These are phyloP conservation scores for Rhizoclosmatium sp. DNA, from an alignment of 192 early-diverging fungal genomes.

Conservation along the genomic window DNA sequence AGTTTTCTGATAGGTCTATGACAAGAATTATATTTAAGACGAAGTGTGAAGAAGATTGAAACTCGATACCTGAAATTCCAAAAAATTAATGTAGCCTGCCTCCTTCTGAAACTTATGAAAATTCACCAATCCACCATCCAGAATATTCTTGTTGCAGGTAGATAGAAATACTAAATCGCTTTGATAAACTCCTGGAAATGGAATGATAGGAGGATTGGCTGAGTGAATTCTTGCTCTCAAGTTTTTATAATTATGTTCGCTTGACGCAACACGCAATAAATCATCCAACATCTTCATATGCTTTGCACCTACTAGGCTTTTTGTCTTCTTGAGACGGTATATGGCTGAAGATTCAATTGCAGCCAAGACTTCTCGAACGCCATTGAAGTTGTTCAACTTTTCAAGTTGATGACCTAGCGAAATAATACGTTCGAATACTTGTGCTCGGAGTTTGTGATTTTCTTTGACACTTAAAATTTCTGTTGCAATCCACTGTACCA, in stretches of 20 bases:
- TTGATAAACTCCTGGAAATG: constrained; percentile 68
- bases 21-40: not conserved
- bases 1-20: constrained; percentile 57
- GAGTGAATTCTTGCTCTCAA: constrained; percentile 58
- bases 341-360: constrained; percentile 61
- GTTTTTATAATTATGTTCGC: constrained; percentile 65
- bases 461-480: constrained; percentile 62
- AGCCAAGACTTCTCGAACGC: constrained; percentile 64
- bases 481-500: constrained; percentile 61
- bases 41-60: not conserved
- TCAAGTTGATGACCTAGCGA: constrained; percentile 52
- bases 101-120: constrained; percentile 66
- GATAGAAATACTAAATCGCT: constrained; percentile 67
- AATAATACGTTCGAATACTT: constrained; percentile 55
- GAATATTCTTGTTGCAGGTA: constrained; percentile 56
- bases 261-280: constrained; percentile 52
- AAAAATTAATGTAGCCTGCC: constrained; percentile 54
- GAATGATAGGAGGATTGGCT: constrained; percentile 63
- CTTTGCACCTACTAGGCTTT: constrained; percentile 54
- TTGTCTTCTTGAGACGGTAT: constrained; percentile 65
- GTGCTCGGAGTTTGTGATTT: constrained; percentile 51
- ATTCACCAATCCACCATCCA: constrained; percentile 60
- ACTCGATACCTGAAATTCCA: constrained; percentile 60
- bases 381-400: constrained; percentile 66
- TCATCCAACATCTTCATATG: constrained; percentile 56